phyloP scores from a whole-genome alignment of 23 red algal species.

The Gracilaria caudata region DNA sequence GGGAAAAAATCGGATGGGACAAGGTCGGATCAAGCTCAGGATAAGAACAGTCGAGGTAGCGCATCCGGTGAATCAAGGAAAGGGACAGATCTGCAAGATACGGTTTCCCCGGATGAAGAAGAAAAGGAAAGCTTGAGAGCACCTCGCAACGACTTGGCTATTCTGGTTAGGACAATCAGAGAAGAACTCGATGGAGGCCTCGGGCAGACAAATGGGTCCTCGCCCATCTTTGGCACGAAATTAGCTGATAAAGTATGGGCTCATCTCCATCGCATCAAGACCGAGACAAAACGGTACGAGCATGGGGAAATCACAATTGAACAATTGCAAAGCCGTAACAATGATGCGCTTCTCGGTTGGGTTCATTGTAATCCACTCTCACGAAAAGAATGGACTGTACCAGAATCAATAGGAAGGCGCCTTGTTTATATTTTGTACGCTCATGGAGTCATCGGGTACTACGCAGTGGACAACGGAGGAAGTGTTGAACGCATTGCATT shows the following conservation, averaged over 20 bases:
- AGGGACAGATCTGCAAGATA: neutral
- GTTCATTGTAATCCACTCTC: conserved; percentile 63
- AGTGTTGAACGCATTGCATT: conserved; percentile 65
- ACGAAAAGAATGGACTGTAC: conserved; percentile 69
- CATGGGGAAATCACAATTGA: conserved; percentile 70
- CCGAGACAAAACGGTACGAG: conserved; percentile 56
- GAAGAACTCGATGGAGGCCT: conserved; percentile 38
- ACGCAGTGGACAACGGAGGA: conserved; percentile 64
- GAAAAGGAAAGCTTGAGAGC: conserved; percentile 5
- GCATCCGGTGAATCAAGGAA: neutral
- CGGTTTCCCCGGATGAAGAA: neutral
- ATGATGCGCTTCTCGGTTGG: conserved; percentile 54
- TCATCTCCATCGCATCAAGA: conserved; percentile 73
- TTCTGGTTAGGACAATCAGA: conserved; percentile 27
- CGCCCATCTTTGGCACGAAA: conserved; percentile 42
- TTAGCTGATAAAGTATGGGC: conserved; percentile 59
- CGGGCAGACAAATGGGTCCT: conserved; percentile 30
- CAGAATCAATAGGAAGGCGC: conserved; percentile 65
- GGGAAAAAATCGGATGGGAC: neutral
- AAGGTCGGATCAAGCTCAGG: neutral
- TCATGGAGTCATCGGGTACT: conserved; percentile 77
- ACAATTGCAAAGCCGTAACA: conserved; percentile 61
- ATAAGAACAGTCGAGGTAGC: neutral
- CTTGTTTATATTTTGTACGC: conserved; percentile 76
- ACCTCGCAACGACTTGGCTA: conserved; percentile 47